Conservation (phyloP, 164 flowering plant genomes). For the Chimonanthus praecox region DNA sequence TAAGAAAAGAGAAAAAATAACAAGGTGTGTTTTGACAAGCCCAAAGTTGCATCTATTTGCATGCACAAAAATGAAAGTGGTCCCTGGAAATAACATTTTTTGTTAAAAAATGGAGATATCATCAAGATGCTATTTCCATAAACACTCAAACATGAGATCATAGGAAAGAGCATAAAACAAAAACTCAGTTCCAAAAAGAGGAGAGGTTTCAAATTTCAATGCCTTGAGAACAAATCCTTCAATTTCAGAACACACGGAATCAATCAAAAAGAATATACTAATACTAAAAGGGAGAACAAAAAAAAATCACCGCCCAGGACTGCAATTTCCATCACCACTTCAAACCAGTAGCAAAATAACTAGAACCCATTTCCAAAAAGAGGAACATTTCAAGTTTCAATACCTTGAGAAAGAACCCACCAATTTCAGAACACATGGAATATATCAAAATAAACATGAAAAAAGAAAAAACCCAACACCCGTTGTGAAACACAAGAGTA, state of each 20-base stretch:
- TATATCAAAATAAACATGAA: not conserved
- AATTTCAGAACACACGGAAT: not conserved
- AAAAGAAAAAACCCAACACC: not conserved
- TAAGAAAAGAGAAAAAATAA: too few species aligned
- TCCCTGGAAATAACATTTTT: too few species aligned
- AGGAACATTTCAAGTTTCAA: not conserved
- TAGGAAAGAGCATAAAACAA: not conserved
- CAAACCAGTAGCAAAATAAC: not conserved
- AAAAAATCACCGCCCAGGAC: not conserved
- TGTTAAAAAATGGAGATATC: too few species aligned
- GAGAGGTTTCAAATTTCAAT: too few species aligned
- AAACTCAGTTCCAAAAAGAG: not conserved
- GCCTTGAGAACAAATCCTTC: not conserved
- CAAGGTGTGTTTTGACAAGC: too few species aligned
- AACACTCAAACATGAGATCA: too few species aligned
- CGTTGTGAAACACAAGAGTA: too few species aligned
- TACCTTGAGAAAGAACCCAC: slow-evolving; percentile 29
- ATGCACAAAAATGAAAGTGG: too few species aligned
- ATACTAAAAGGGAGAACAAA: not conserved
- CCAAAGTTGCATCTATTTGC: too few species aligned
- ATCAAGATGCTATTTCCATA: too few species aligned
- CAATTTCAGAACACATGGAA: not conserved
- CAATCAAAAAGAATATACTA: not conserved
- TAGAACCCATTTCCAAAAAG: not conserved
- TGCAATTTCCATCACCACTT: not conserved